phyloP scores from a whole-genome alignment of 768 basidiomycete species.

The Hygrocybe punicea region DNA sequence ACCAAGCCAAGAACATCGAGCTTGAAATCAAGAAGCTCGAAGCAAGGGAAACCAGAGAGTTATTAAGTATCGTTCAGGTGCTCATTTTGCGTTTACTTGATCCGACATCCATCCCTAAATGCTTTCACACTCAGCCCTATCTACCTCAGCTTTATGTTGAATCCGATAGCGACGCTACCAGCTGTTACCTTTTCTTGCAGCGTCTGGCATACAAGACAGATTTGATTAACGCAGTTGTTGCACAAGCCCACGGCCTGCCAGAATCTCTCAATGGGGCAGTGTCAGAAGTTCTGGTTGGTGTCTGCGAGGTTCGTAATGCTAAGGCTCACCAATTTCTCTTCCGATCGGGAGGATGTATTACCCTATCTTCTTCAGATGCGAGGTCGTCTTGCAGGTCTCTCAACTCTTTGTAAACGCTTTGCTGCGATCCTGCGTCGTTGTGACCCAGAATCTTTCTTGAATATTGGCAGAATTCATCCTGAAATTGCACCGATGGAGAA shows the following conservation, averaged over 20 bases:
- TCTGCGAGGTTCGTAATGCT: conserved; percentile 85
- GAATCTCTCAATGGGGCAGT: conserved; percentile 79
- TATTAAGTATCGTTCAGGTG: conserved; percentile 82
- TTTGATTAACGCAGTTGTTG: conserved; percentile 77
- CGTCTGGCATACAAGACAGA: conserved; percentile 84
- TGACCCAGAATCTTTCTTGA: conserved; percentile 82
- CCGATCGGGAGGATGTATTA: neutral
- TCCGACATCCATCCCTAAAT: neutral
- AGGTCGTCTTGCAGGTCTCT: conserved; percentile 74
- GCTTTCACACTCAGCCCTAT: conserved; percentile 63
- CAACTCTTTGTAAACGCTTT: conserved; percentile 86
- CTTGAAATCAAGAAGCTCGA: conserved; percentile 85
- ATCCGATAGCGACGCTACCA: conserved; percentile 83
- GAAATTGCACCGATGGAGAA: conserved; percentile 90
- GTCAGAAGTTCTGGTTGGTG: conserved; percentile 84
- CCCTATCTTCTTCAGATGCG: conserved; percentile 55
- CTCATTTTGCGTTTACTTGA: neutral
- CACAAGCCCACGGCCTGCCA: conserved; percentile 78
- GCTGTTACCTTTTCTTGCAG: conserved; percentile 89
- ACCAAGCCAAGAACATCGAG: conserved; percentile 85
- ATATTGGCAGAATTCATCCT: conserved; percentile 73
- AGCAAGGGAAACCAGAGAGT: conserved; percentile 74
- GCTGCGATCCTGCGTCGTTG: conserved; percentile 77
- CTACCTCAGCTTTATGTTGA: conserved; percentile 88
- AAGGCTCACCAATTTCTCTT: neutral